These are phyloP conservation scores for Ceratobasidium sp. DNA, from an alignment of 1,284 basidiomycete genomes.

Conservation along the genomic window DNA sequence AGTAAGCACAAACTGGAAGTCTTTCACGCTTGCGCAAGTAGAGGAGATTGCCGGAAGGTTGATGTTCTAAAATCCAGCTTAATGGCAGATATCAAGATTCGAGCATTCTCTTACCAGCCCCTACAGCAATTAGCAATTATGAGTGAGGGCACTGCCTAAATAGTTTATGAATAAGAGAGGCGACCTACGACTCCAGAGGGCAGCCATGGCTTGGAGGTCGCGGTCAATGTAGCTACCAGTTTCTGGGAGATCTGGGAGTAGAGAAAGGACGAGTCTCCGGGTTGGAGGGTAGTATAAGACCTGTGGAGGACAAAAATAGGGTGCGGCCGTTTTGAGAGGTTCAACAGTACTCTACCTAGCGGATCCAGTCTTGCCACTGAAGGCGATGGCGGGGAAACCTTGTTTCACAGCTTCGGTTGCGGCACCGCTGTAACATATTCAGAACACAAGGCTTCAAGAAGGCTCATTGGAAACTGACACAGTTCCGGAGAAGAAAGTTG, in stretches of 20 bases:
- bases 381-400: constrained; percentile 60
- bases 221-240: constrained; percentile 54
- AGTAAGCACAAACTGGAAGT: constrained; percentile 58
- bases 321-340: too few species aligned
- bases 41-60: constrained; percentile 57
- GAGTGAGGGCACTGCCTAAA: too few species aligned
- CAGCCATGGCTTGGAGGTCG: constrained; percentile 51
- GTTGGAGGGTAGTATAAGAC: constrained; percentile 57
- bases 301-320: too few species aligned
- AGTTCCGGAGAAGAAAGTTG: constrained; percentile 56
- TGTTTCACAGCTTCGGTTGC: constrained; percentile 57
- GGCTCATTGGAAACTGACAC: constrained; percentile 51
- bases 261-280: constrained; percentile 46
- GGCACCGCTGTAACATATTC: constrained; percentile 52
- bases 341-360: too few species aligned
- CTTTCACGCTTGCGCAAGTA: constrained; percentile 51
- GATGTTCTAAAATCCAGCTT: constrained; percentile 53
- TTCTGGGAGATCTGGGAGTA: constrained; percentile 54
- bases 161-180: not conserved
- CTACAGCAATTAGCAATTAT: too few species aligned
- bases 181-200: constrained; percentile 50
- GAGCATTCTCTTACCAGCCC: constrained; percentile 6
- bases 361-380: constrained; percentile 54
- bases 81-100: not conserved
- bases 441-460: not conserved